Percentiles rank a stretch among this genome's conserved stretches.
These are phyloP conservation scores for Mycena filopes DNA, from an alignment of 768 basidiomycete species.

Conservation along the genomic window DNA sequence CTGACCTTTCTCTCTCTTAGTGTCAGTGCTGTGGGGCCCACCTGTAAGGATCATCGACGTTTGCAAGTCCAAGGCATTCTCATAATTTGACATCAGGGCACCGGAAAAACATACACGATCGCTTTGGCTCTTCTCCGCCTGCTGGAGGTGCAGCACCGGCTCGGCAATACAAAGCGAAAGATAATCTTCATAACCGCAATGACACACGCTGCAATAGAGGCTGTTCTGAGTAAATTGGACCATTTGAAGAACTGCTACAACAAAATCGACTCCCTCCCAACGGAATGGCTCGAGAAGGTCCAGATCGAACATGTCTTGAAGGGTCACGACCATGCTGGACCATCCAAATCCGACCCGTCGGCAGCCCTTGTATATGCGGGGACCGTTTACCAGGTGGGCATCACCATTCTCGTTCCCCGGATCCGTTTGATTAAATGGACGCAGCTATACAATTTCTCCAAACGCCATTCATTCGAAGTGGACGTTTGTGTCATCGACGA, in stretches of 20 bases:
- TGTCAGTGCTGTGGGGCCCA: slow-evolving; percentile 63
- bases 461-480: slow-evolving; percentile 48
- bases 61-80: slow-evolving; percentile 1
- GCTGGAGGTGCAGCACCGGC: slow-evolving; percentile 51
- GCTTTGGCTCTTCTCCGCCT: slow-evolving; percentile 58
- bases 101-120: slow-evolving; percentile 65
- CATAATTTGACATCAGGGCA: slow-evolving; percentile 44
- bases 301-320: slow-evolving; percentile 52
- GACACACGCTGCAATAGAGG: slow-evolving; percentile 65
- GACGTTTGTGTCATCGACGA: slow-evolving; percentile 61
- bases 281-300: slow-evolving; percentile 56
- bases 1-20: slow-evolving; percentile 3
- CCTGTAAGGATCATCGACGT: slow-evolving; percentile 47
- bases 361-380: slow-evolving; percentile 54
- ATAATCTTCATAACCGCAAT: slow-evolving; percentile 62
- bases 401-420: background rate
- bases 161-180: slow-evolving; percentile 42
- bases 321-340: slow-evolving; percentile 53
- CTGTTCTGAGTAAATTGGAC: slow-evolving; percentile 54
- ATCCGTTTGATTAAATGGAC: background rate
- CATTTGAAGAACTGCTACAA: slow-evolving; percentile 50
- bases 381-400: slow-evolving; percentile 58
- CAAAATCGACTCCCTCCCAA: slow-evolving; percentile 48
- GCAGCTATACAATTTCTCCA: slow-evolving; percentile 61
- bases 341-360: slow-evolving; percentile 38